Conservation (phyloP, 306 rosid species). For the Trifolium repens region DNA sequence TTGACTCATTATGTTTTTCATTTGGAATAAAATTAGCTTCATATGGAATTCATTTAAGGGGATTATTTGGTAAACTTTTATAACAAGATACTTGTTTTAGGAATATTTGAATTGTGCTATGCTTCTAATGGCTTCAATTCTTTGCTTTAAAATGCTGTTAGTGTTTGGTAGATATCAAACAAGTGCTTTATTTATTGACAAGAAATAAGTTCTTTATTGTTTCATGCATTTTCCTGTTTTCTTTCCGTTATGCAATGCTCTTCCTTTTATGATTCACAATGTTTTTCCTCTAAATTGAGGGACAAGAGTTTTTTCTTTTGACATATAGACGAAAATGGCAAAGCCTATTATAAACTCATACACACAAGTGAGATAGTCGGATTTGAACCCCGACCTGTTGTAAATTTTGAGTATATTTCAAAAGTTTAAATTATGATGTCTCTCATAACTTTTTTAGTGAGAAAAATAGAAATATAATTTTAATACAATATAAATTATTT, state of each 20-base stretch:
- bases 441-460: no score
- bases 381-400: no score
- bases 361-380: no score
- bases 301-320: no score
- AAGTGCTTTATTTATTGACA: neutral
- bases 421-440: no score
- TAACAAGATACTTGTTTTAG: neutral
- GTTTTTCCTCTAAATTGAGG: neutral
- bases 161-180: neutral
- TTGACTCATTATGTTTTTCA: neutral
- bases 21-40: neutral
- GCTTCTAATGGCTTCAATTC: neutral
- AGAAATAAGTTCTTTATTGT: neutral
- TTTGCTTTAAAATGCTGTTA: neutral
- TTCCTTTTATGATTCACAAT: neutral
- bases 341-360: no score
- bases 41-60: neutral
- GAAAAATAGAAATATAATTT: no score
- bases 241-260: neutral
- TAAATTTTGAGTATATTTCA: no score
- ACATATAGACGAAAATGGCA: no score
- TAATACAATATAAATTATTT: no score
- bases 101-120: neutral
- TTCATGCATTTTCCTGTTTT: neutral
- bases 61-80: neutral